Percentiles rank a stretch among this genome's conserved stretches.
These are phyloP conservation scores for Phylloporus sp. DNA, from an alignment of 768 basidiomycete genomes.

Conservation along the genomic window DNA sequence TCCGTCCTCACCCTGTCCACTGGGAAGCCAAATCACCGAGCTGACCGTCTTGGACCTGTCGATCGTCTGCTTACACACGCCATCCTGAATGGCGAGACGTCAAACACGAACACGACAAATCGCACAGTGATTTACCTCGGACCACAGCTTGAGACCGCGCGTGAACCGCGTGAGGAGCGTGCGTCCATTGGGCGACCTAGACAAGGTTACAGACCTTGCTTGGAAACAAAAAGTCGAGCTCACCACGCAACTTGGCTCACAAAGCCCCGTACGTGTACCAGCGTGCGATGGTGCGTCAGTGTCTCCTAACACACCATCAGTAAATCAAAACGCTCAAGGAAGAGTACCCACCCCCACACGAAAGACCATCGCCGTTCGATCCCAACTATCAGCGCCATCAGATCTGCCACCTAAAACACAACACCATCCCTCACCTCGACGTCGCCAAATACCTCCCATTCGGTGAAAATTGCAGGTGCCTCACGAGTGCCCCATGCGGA, in stretches of 20 bases:
- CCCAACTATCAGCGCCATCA: slow-evolving; percentile 35
- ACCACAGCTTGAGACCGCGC: slow-evolving; percentile 50
- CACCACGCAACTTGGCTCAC: slow-evolving; percentile 54
- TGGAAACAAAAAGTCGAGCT: no score
- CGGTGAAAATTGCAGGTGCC: slow-evolving; percentile 55
- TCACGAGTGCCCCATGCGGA: slow-evolving; percentile 46
- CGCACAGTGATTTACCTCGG: slow-evolving; percentile 31
- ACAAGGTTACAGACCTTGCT: no score
- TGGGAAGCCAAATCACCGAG: slow-evolving; percentile 49
- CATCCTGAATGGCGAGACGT: slow-evolving; percentile 32
- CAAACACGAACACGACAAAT: neutral
- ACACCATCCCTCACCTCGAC: slow-evolving; percentile 36
- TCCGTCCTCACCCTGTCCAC: slow-evolving; percentile 37
- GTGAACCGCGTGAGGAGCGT: slow-evolving; percentile 45
- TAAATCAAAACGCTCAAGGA: neutral
- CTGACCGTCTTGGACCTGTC: slow-evolving; percentile 42
- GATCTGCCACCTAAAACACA: neutral
- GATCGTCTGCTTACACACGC: slow-evolving; percentile 47
- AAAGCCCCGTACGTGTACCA: slow-evolving; percentile 50
- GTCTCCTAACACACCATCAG: slow-evolving; percentile 32
- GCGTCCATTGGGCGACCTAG: slow-evolving; percentile 46
- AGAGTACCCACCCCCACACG: slow-evolving; percentile 37
- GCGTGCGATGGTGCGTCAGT: slow-evolving; percentile 40
- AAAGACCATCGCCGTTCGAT: slow-evolving; percentile 46
- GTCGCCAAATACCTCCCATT: slow-evolving; percentile 53